Evolutionary conservation across 495 filamentous ascomycete genomes (phyloP).

Genomic region (Aeminium ludgeri): DNA sequence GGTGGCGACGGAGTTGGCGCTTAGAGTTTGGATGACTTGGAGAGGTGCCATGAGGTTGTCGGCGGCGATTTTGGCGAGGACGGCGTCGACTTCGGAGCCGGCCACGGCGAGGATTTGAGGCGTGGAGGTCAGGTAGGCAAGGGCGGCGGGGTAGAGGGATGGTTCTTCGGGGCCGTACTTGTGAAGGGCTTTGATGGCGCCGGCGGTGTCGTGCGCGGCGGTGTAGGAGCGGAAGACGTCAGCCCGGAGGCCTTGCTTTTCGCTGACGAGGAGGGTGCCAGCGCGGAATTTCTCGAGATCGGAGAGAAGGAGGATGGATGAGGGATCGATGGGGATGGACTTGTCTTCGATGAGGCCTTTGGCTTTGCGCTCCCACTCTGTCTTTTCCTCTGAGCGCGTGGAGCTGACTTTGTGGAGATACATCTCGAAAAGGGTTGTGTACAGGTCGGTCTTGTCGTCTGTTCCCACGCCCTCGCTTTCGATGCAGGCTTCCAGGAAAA

Average conservation of each 20-base stretch:
- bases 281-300: conserved; percentile 80
- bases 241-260: conserved; percentile 78
- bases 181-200: conserved; percentile 70
- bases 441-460: conserved; percentile 65
- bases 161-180: conserved; percentile 90
- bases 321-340: conserved; percentile 76
- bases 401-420: conserved; percentile 75
- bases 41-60: conserved; percentile 89
- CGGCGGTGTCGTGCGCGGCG: conserved; percentile 75
- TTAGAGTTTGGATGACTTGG: conserved; percentile 88
- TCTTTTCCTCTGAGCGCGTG: conserved; percentile 51
- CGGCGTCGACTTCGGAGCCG: conserved; percentile 62
- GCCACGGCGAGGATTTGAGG: conserved; percentile 69
- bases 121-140: conserved; percentile 85
- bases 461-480: conserved; percentile 48
- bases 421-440: conserved; percentile 94
- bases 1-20: conserved; percentile 69
- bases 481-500: conserved; percentile 74
- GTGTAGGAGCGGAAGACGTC: conserved; percentile 98
- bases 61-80: conserved; percentile 73
- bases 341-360: conserved; percentile 65
- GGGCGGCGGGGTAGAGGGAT: conserved; percentile 77
- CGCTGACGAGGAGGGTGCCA: conserved; percentile 80
- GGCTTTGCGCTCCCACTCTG: conserved; percentile 79
- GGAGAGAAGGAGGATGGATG: conserved; percentile 81